Base-by-base conservation (phyloP, 2,329 filamentous ascomycete genomes). In the Colletotrichum sp. region DNA sequence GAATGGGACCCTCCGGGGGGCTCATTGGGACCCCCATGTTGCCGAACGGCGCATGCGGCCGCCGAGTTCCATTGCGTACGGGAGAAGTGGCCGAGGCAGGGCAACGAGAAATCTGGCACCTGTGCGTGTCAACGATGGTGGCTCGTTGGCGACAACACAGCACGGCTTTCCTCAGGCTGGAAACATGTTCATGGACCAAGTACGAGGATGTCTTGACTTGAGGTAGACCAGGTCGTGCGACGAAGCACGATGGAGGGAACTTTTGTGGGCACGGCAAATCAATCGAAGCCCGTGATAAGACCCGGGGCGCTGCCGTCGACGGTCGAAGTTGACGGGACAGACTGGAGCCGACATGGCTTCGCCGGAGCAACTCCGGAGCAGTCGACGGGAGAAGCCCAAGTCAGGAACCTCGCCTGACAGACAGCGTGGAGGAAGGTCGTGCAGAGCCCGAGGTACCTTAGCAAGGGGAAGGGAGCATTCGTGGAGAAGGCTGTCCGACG, bases 11-110 rank as follows among this genome's bases (percentile, higher is more conserved):
- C 36, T 68, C 63, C 36, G 55, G 73, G 72, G 30, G 39, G 15
- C 72, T 65, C 49, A 60, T 69, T 69, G 21, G 44, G 64, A 69
- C 18, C 28, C 8, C 34, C 57, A 69, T 69, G 70, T 68, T 44
- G 74, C 39, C 59, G 70, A 65, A 76, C 64, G 70, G 74, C 65
- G 74, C 59, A 72, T 69, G 64, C 55, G 62, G 72, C 26, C 73
- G 64, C 49, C 74, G 34, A 65, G 55, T 68, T 68, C 65, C 63
- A 69, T 69, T 60, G 74, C 70, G 70, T 21, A 52, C 70, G 70
- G 70, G 64, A 69, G 16, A 39, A 28, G 64, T 49, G 63, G 64
- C 59, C 64, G 73, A 75, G 39, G 63, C 44, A 72, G 49, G 69
- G 65, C 30, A 55, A 26, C 39, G 69, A 73, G 70, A 65, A 73